Conservation (phyloP, 345 rosid genomes). For the Melaleuca alternifolia region DNA sequence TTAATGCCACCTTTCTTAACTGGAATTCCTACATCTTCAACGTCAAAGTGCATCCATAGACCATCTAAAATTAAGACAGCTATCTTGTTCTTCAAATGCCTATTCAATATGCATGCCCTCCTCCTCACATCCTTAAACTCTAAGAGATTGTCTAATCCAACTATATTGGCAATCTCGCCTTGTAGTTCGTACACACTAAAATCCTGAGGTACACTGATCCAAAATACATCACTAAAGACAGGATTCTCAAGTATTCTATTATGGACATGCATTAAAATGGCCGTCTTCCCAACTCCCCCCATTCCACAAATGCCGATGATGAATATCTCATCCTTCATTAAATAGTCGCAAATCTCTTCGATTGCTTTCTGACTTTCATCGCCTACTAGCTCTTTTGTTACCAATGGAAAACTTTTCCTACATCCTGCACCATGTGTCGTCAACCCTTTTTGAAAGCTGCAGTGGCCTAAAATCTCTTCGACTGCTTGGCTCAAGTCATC, state of each 20-base stretch:
- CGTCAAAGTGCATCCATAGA: fast-evolving
- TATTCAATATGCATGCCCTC: not conserved
- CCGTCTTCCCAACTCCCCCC: too few relatives aligned
- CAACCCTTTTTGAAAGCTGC: not conserved
- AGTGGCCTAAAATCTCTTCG: not conserved
- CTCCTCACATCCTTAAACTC: not conserved
- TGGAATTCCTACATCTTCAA: not conserved
- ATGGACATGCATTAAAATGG: too few relatives aligned
- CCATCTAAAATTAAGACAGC: fast-evolving
- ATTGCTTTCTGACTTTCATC: not conserved
- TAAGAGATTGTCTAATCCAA: not conserved
- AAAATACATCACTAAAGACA: not conserved
- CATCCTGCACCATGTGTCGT: not conserved
- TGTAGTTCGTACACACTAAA: not conserved
- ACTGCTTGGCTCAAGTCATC: not conserved
- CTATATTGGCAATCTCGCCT: not conserved
- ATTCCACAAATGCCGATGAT: too few relatives aligned
- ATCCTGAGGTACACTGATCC: not conserved
- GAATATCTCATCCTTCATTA: not conserved
- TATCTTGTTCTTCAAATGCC: not conserved
- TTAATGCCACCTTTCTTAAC: not conserved
- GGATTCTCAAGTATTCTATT: not conserved
- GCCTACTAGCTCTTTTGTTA: not conserved
- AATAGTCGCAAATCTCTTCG: fast-evolving
- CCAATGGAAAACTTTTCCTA: not conserved